Evolutionary conservation across 2,329 filamentous ascomycete genomes (phyloP), one percentile per base, ranked within the genome.

Genomic region (Clonostachys rosea): DNA sequence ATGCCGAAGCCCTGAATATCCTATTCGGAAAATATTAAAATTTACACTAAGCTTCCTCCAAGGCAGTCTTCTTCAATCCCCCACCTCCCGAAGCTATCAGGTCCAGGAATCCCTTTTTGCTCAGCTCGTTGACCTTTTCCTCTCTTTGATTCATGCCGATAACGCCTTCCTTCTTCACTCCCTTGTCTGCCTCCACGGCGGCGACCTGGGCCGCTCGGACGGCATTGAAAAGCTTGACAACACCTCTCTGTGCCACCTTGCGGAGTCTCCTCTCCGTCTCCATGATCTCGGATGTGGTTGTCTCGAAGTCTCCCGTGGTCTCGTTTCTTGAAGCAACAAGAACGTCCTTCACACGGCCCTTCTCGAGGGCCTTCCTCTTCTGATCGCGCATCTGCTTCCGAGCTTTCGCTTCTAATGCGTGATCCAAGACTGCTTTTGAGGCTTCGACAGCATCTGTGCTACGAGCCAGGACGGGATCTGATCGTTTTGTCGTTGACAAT

Each of bases 171-270:
- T 82, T 83, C 66, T 81, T 80, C 43, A 83, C 78, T 54, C 81
- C 80, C 64, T 75, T 81, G 61, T 87, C 84, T 6, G 90, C 87
- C 66, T 92, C 84, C 49, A 86, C 81, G 3, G 87, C 91, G 66
- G 91, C 89, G 48, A 96, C 87, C 69, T 99, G 94, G 13, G 94
- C 91, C 18, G 89, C 89, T 41, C 92, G 78, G 34, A 99, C 91
- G 0, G 94, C 94, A 65, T 97, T 96, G 70, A 99, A 99, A 49
- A 99, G 75, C 74, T 92, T 95, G 20, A 97, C 86, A 39, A 99
- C 94, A 80, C 92, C 92, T 47, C 90, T 80, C 68, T 96, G 90
- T 41, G 91, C 91, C 43, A 89, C 90, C 73, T 95, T 94, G 59
- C 88, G 83, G 60, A 97, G 66, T 53, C 82, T 75, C 70, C 84